Evolutionary conservation across 768 basidiomycete species (phyloP).

Genomic region (Pleurotus tuber-regium): DNA sequence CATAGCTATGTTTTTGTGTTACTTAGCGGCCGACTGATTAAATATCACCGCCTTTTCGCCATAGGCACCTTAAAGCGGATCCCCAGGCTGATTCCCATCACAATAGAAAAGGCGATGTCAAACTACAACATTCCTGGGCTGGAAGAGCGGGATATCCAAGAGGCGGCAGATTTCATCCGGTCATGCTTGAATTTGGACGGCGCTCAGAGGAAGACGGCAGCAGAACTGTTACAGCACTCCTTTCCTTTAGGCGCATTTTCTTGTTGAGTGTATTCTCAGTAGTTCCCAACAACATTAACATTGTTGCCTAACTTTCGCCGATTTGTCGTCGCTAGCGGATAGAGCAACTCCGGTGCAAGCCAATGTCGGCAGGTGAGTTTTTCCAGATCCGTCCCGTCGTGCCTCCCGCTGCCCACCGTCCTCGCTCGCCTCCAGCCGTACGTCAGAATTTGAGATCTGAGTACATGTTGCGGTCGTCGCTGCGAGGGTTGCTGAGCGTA

Average conservation of each 20-base stretch:
- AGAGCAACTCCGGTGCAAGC: too few relatives aligned
- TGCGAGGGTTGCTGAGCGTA: neutral
- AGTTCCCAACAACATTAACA: too few relatives aligned
- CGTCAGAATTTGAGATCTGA: too few relatives aligned
- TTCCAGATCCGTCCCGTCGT: too few relatives aligned
- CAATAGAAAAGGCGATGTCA: neutral
- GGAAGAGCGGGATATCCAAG: neutral
- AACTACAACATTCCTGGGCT: neutral
- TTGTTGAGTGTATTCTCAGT: too few relatives aligned
- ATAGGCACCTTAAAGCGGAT: neutral
- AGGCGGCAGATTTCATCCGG: neutral
- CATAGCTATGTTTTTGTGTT: neutral
- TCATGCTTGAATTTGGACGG: neutral
- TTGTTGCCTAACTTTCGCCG: too few relatives aligned
- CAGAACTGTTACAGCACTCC: neutral
- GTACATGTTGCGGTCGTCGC: too few relatives aligned
- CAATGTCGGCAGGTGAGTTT: too few relatives aligned
- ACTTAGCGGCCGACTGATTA: neutral
- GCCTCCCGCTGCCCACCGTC: too few relatives aligned
- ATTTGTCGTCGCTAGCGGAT: too few relatives aligned
- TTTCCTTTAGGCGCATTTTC: neutral
- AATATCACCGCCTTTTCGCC: too few relatives aligned
- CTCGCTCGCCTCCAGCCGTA: too few relatives aligned
- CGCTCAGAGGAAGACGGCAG: neutral
- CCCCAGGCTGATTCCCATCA: neutral